Percentiles rank a stretch among this genome's conserved stretches.
These are phyloP conservation scores for Phaeosphaeriaceae sp. DNA, from an alignment of 2,329 filamentous ascomycete genomes.

Conservation along the genomic window DNA sequence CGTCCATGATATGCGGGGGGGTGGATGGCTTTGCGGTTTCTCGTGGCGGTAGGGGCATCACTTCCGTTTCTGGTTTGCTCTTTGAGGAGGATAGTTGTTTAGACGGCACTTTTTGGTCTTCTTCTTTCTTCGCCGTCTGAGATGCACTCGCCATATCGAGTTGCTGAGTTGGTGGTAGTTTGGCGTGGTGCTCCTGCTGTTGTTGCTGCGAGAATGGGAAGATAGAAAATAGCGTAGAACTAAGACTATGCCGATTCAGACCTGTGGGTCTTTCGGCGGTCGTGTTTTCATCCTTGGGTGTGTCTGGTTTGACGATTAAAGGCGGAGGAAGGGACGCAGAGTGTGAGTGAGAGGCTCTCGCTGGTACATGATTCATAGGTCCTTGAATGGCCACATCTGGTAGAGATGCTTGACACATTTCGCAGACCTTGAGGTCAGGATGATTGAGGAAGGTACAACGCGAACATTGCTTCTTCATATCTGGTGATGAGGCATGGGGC, in stretches of 20 bases:
- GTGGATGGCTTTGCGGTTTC: constrained; percentile 10
- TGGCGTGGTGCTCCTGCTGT: constrained; percentile 39
- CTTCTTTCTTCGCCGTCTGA: not conserved
- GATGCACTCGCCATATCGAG: constrained; percentile 1
- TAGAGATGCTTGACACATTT: constrained; percentile 41
- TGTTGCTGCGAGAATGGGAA: constrained; percentile 45
- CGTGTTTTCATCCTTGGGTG: constrained; percentile 4
- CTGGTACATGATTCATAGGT: constrained; percentile 27
- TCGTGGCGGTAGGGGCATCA: not conserved
- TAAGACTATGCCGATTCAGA: constrained; percentile 41
- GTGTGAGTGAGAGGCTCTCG: constrained; percentile 31
- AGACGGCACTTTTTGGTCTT: not conserved
- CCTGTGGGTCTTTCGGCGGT: constrained; percentile 19
- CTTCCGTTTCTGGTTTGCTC: not conserved
- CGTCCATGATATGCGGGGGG: constrained; percentile 7
- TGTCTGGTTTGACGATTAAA: constrained; percentile 3
- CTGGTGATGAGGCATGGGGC: constrained; percentile 28
- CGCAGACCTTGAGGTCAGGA: constrained; percentile 36
- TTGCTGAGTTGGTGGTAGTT: constrained; percentile 34
- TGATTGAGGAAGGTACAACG: constrained; percentile 47
- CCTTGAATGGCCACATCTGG: constrained; percentile 31
- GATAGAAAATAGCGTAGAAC: constrained; percentile 43
- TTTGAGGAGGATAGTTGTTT: not conserved
- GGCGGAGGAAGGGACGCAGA: constrained; percentile 37
- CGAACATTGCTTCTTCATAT: constrained; percentile 42